Evolutionary conservation across 352 stramenopile genomes (phyloP), one percentile per base, ranked within the genome.

Genomic region (Plasmopara viticola): DNA sequence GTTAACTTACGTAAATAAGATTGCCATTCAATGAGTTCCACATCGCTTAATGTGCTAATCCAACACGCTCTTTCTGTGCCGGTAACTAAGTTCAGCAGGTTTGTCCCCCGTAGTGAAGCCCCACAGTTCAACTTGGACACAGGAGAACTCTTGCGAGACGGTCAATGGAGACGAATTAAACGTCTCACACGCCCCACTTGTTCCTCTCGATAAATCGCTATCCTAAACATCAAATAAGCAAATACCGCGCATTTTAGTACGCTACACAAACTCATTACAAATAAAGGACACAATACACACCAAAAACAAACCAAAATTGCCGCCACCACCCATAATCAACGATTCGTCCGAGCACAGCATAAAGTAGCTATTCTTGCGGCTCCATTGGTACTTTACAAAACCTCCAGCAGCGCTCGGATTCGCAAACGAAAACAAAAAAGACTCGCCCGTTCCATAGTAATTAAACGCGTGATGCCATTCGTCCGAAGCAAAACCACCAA

Each of bases 301-400:
- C 60, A 97, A 58, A 52, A 90, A 94, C 49, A 96, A 72, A 1
- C 84, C 88, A 54, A 97, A 97, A 53, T 75, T 89, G 31, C 87
- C 87, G 2, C 88, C 88, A 14, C 88, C 88, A 35, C 88, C 88
- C 79, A 97, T 93, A 17, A 93, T 83, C 35, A 97, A 68, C 33
- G 86, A 94, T 49, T 95, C 84, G 10, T 95, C 84, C 14, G 84
- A 95, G 62, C 84, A 94, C 18, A 97, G 69, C 77, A 92, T 86
- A 42, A 95, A 96, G 59, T 95, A 96, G 56, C 76, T 89, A 68
- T 96, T 97, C 46, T 84, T 81, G 15, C 87, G 79, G 33, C 84
- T 95, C 83, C 86, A 95, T 38, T 83, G 59, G 44, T 91, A 94
- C 50, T 89, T 90, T 9, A 71, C 64, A 47, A 95, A 90, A 12